Percentiles rank a stretch among this genome's conserved stretches.
Conservation (phyloP, 805 yeast genomes). For the Candida nemodendra region DNA sequence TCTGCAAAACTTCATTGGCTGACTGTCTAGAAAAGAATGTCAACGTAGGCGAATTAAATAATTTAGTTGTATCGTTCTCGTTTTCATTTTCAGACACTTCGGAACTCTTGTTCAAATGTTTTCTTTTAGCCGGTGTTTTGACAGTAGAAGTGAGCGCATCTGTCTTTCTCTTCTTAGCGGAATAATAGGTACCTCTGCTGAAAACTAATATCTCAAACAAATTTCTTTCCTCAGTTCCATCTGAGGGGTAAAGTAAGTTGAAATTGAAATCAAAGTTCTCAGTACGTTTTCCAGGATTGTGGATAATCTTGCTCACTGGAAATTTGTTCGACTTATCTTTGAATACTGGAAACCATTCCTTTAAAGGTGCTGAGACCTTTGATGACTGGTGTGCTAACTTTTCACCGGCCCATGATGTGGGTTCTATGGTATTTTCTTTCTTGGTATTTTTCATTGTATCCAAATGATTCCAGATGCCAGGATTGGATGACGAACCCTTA, state of each 20-base stretch:
- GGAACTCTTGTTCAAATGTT: not conserved
- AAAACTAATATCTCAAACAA: conserved; percentile 56
- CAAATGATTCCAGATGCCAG: conserved; percentile 44
- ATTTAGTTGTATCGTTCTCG: conserved; percentile 19
- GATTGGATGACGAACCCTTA: conserved; percentile 6
- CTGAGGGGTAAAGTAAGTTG: conserved; percentile 49
- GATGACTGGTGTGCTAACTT: conserved; percentile 42
- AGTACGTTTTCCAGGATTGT: conserved; percentile 54
- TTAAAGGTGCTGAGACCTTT: not conserved
- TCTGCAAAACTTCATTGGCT: conserved; percentile 65
- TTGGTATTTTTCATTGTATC: conserved; percentile 49
- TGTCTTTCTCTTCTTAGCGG: conserved; percentile 12
- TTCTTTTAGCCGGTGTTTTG: conserved; percentile 8
- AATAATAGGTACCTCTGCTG: conserved; percentile 34
- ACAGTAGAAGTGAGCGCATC: not conserved
- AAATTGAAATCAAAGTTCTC: conserved; percentile 63
- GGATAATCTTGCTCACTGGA: conserved; percentile 49
- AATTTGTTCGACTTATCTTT: conserved; percentile 35
- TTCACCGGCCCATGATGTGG: conserved; percentile 67
- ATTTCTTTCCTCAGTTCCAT: conserved; percentile 44
- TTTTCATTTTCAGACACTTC: conserved; percentile 2
- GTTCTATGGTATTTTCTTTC: conserved; percentile 61
- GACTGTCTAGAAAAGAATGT: conserved; percentile 78
- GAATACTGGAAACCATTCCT: conserved; percentile 35
- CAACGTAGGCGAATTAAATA: conserved; percentile 68